A percentile compares a stretch with the other conserved stretches of the same genome.
Evolutionary conservation across 176 grass and related monocot species (phyloP).

Genomic region (Carex kokanica): DNA sequence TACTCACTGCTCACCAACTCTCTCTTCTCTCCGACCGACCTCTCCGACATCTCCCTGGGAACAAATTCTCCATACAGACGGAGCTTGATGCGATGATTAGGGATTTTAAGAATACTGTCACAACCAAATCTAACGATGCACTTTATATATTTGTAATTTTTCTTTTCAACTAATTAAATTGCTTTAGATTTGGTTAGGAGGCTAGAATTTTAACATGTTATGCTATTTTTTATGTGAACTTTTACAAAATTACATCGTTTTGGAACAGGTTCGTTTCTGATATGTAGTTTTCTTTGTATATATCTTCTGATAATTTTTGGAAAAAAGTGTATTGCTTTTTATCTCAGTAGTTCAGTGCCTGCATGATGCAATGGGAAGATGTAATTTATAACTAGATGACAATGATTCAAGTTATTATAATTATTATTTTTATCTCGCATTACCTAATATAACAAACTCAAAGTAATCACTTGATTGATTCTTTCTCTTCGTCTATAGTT

Average conservation of each 20-base stretch:
- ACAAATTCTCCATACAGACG: slow-evolving; percentile 62
- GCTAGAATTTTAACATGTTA: not conserved
- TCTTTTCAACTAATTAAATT: not conserved
- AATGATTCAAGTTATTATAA: not conserved
- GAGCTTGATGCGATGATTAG: slow-evolving; percentile 51
- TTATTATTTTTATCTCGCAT: not conserved
- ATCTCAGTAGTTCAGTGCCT: not conserved
- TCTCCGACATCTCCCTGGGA: slow-evolving; percentile 9
- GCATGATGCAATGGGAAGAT: not conserved
- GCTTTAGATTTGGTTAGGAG: not conserved
- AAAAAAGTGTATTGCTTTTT: not conserved
- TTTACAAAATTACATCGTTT: not conserved
- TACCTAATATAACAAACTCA: not conserved
- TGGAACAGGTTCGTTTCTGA: not conserved
- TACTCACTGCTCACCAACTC: too few species aligned
- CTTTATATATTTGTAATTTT: not conserved
- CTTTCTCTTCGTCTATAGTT: too few species aligned
- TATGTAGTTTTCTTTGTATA: not conserved
- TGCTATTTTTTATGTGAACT: not conserved
- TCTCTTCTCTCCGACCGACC: too few species aligned
- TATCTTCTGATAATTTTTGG: not conserved
- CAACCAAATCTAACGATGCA: slow-evolving; percentile 59
- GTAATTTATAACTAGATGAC: not conserved
- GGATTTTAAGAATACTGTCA: slow-evolving; percentile 60
- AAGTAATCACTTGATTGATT: not conserved